Evolutionary conservation across 164 flowering plant genomes (phyloP).

Genomic region (Saururus chinensis): DNA sequence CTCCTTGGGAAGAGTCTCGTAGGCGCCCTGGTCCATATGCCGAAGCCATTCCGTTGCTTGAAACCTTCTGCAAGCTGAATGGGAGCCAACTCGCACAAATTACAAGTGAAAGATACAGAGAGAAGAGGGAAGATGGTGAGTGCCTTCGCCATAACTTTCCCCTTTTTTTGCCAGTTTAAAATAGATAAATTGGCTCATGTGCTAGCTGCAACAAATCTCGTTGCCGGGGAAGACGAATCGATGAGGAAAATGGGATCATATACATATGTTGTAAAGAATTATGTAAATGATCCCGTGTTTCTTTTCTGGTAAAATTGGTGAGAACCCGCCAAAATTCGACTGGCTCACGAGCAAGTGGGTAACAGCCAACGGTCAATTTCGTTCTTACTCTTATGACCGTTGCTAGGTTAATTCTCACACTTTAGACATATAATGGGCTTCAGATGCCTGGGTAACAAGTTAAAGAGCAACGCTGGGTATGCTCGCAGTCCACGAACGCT

Average conservation of each 20-base stretch:
- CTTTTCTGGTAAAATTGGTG: too few relatives aligned
- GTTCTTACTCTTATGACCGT: too few relatives aligned
- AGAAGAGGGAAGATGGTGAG: not conserved
- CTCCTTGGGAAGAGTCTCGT: slow-evolving; percentile 32
- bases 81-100: not conserved
- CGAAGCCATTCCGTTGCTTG: slow-evolving; percentile 77
- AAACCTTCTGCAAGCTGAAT: slow-evolving; percentile 53
- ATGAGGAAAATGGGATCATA: not conserved
- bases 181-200: not conserved
- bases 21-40: slow-evolving; percentile 60
- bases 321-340: too few relatives aligned
- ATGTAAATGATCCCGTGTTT: too few relatives aligned
- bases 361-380: too few relatives aligned
- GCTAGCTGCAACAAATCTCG: not conserved
- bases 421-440: too few relatives aligned
- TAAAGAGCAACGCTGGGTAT: too few relatives aligned
- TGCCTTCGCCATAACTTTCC: not conserved
- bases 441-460: too few relatives aligned
- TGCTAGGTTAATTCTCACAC: too few relatives aligned
- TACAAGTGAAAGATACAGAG: not conserved
- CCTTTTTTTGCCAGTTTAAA: not conserved
- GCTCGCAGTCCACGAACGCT: too few relatives aligned
- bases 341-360: too few relatives aligned
- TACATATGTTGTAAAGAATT: too few relatives aligned
- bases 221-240: not conserved